These are phyloP conservation scores for Luffa aegyptiaca DNA, from an alignment of 306 rosid genomes.

Conservation along the genomic window DNA sequence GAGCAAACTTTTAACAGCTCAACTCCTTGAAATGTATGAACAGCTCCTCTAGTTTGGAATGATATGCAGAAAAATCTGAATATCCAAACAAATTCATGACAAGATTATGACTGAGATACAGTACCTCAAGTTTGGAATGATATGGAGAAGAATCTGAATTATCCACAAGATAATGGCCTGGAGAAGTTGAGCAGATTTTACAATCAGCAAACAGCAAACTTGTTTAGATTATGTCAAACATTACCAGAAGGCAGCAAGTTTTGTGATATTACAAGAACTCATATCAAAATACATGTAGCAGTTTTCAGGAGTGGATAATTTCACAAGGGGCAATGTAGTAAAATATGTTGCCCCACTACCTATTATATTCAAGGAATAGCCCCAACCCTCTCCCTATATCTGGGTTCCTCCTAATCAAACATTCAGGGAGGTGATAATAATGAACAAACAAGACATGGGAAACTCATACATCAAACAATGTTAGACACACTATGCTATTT, in stretches of 20 bases:
- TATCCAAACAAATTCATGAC: neutral
- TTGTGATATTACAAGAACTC: neutral
- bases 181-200: constrained; percentile 2
- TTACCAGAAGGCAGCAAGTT: neutral
- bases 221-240: neutral
- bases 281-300: neutral
- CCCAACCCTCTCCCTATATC: neutral
- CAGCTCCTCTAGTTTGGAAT: neutral
- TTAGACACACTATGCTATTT: neutral
- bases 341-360: constrained; percentile 9
- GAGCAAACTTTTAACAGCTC: neutral
- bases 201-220: neutral
- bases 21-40: neutral
- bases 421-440: neutral
- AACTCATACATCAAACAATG: neutral
- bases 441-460: neutral
- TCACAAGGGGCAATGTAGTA: neutral
- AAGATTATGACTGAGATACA: neutral
- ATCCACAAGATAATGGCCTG: neutral
- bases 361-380: neutral
- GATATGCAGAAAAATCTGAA: neutral
- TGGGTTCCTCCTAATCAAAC: neutral
- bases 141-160: neutral
- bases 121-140: neutral
- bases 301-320: neutral